These are phyloP conservation scores for Spergularia azorica DNA, from an alignment of 179 eudicot species.

Conservation along the genomic window DNA sequence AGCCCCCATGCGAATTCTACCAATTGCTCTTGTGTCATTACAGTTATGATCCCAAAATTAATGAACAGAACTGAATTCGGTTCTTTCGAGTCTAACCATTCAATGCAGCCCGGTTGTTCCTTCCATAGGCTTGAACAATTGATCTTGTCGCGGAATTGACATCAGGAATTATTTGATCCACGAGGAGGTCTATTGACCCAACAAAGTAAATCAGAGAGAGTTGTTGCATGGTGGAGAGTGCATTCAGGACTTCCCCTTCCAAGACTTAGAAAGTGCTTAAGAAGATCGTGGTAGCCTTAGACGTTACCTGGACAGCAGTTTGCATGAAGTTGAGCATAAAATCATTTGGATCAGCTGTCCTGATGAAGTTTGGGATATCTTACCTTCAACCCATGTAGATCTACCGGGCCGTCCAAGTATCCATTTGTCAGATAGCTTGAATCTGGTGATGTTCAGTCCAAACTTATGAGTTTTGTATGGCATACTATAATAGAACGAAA, in stretches of 20 bases:
- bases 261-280: constrained; percentile 34
- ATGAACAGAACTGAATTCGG: constrained; percentile 43
- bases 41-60: constrained; percentile 48
- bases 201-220: constrained; percentile 20
- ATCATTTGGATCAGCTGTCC: constrained; percentile 37
- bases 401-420: constrained; percentile 32
- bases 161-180: constrained; percentile 8
- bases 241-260: constrained; percentile 13
- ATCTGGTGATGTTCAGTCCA: constrained; percentile 21
- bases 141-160: constrained; percentile 5
- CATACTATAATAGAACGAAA: too few relatives aligned
- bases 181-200: constrained; percentile 20
- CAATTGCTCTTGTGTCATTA: constrained; percentile 34
- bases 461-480: background rate
- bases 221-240: constrained; percentile 4
- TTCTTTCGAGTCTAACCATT: constrained; percentile 40
- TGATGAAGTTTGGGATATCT: constrained; percentile 39
- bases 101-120: constrained; percentile 33
- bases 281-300: constrained; percentile 32
- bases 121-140: constrained; percentile 47
- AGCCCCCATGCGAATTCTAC: constrained; percentile 54
- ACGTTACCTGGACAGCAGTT: constrained; percentile 15
- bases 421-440: constrained; percentile 31
- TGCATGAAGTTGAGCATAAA: constrained; percentile 27
- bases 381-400: constrained; percentile 36